Conservation (phyloP, 2,329 filamentous ascomycete genomes). For the Exophiala calicioides region DNA sequence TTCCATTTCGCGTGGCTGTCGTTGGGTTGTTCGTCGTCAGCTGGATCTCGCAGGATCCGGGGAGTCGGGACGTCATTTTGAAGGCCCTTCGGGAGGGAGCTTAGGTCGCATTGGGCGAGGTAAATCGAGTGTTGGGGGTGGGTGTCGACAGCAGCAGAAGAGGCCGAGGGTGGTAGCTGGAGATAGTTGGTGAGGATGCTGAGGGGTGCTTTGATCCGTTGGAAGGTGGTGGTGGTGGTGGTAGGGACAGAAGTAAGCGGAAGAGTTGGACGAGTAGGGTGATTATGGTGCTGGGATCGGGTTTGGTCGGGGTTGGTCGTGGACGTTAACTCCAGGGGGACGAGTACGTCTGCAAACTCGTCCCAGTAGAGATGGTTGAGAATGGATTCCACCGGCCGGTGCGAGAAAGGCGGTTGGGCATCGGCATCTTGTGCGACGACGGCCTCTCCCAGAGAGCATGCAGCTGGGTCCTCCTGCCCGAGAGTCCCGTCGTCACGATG, state of each 20-base stretch:
- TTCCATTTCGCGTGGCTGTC: too few species aligned
- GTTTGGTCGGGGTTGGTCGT: background rate
- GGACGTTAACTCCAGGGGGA: slow-evolving; percentile 62
- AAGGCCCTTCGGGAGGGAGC: slow-evolving; percentile 65
- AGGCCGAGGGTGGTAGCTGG: slow-evolving; percentile 31
- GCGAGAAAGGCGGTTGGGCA: too few species aligned
- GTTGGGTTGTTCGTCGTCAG: slow-evolving; percentile 62
- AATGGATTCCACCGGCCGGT: too few species aligned
- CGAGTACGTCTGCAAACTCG: slow-evolving; percentile 50
- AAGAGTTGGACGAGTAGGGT: background rate
- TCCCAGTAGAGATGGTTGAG: slow-evolving; percentile 27
- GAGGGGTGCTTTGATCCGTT: slow-evolving; percentile 54
- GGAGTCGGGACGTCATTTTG: slow-evolving; percentile 69
- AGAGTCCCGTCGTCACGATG: slow-evolving; percentile 8
- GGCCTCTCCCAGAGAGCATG: too few species aligned
- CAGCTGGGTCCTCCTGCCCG: too few species aligned
- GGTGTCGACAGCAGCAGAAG: slow-evolving; percentile 29
- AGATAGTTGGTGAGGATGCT: slow-evolving; percentile 63
- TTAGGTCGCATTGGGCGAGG: slow-evolving; percentile 77
- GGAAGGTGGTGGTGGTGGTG: slow-evolving; percentile 36
- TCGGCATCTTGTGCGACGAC: too few species aligned
- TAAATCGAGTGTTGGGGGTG: slow-evolving; percentile 58
- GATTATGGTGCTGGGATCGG: background rate
- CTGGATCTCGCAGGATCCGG: background rate
- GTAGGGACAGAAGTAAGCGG: slow-evolving; percentile 1